phyloP scores from a whole-genome alignment of 331 rosid genomes.

The Spiraea crenata region DNA sequence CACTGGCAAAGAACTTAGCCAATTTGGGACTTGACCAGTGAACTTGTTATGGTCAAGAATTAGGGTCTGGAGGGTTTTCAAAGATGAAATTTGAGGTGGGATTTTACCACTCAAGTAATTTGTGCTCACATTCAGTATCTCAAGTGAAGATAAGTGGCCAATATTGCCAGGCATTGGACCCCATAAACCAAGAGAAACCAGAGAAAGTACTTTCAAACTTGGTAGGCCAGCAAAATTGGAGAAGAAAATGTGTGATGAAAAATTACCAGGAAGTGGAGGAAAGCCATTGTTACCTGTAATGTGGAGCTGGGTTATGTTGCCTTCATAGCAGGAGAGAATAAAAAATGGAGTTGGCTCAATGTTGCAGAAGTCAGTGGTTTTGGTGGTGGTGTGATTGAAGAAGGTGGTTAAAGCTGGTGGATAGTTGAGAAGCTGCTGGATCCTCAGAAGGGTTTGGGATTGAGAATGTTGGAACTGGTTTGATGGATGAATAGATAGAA shows the following conservation, averaged over 20 bases:
- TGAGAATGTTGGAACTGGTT: slow-evolving; percentile 48
- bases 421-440: slow-evolving; percentile 60
- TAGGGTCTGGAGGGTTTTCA: slow-evolving; percentile 65
- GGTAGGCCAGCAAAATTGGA: slow-evolving; percentile 43
- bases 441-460: slow-evolving; percentile 53
- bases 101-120: slow-evolving; percentile 63
- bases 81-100: slow-evolving; percentile 53
- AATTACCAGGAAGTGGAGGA: slow-evolving; percentile 37
- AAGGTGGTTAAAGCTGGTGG: slow-evolving; percentile 49
- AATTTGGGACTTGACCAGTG: slow-evolving; percentile 51
- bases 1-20: slow-evolving; percentile 55
- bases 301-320: slow-evolving; percentile 72
- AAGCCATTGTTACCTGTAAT: slow-evolving; percentile 49
- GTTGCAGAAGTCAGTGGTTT: slow-evolving; percentile 46
- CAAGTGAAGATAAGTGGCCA: slow-evolving; percentile 51
- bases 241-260: slow-evolving; percentile 53
- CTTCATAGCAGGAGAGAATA: slow-evolving; percentile 69
- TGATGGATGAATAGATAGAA: slow-evolving; percentile 43
- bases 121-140: slow-evolving; percentile 72
- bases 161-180: slow-evolving; percentile 64
- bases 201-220: slow-evolving; percentile 67
- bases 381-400: slow-evolving; percentile 9
- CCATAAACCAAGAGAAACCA: slow-evolving; percentile 71
- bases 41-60: slow-evolving; percentile 72
- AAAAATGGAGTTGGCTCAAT: slow-evolving; percentile 62